These are phyloP conservation scores for Omphalotus olearius DNA, from an alignment of 1,284 basidiomycete species.

Conservation along the genomic window DNA sequence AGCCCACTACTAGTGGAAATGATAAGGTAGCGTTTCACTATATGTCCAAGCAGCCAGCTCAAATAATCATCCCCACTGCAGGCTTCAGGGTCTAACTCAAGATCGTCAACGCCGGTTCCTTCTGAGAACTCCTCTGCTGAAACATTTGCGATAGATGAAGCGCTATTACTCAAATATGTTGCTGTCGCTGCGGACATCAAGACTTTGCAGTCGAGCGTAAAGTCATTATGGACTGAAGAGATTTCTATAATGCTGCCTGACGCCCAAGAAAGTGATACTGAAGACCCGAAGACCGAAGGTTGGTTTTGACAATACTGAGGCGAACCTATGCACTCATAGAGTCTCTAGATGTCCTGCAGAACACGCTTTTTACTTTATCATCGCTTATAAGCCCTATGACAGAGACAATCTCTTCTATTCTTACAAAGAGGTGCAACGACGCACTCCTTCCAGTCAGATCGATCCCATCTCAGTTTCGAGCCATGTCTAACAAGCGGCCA, in stretches of 20 bases:
- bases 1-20: constrained; percentile 9
- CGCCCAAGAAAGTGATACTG: constrained; percentile 28
- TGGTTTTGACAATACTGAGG: constrained; percentile 8
- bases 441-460: constrained; percentile 84
- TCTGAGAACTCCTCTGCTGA: constrained; percentile 51
- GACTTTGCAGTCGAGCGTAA: constrained; percentile 45
- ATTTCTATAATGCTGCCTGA: constrained; percentile 59
- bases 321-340: constrained; percentile 1
- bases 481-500: constrained; percentile 69
- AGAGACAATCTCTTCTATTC: constrained; percentile 63
- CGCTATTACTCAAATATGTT: constrained; percentile 54
- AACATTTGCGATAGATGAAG: constrained; percentile 55
- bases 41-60: not conserved
- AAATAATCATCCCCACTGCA: not conserved
- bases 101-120: constrained; percentile 49
- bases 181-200: constrained; percentile 63
- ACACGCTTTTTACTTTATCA: constrained; percentile 43
- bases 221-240: constrained; percentile 61
- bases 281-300: constrained; percentile 51
- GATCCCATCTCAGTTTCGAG: constrained; percentile 83
- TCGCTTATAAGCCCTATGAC: constrained; percentile 52
- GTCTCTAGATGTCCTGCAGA: constrained; percentile 51
- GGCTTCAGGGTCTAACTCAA: constrained; percentile 19
- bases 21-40: constrained; percentile 21
- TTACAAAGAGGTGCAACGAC: constrained; percentile 79